phyloP scores from a whole-genome alignment of 2,329 filamentous ascomycete species.

The Aureobasidium sp. region DNA sequence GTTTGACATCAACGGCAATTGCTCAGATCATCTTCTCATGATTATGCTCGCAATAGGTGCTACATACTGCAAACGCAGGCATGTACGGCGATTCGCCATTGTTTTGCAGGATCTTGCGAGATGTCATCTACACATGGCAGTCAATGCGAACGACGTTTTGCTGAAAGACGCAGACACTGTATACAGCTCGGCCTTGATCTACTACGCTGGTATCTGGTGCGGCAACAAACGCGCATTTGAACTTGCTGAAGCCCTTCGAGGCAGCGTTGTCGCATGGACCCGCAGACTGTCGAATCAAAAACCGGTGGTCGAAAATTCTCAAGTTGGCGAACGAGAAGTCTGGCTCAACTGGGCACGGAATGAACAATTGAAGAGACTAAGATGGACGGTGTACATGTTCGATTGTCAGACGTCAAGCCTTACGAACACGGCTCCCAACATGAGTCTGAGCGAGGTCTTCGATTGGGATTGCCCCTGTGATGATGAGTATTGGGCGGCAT shows the following conservation, averaged over 20 bases:
- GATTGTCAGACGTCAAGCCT: neutral
- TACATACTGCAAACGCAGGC: neutral
- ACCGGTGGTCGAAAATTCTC: neutral
- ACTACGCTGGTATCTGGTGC: neutral
- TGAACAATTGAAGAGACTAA: neutral
- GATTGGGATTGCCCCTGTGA: neutral
- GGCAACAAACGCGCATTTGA: neutral
- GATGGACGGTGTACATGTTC: neutral
- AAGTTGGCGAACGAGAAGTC: neutral
- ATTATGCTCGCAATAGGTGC: neutral
- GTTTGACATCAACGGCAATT: neutral
- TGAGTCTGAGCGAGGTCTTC: neutral
- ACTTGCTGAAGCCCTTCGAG: neutral
- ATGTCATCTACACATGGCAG: neutral
- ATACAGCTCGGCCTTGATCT: slow-evolving; percentile 6
- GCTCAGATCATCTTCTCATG: neutral
- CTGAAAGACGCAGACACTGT: neutral
- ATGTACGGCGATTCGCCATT: neutral
- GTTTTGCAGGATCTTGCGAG: neutral
- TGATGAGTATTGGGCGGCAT: neutral
- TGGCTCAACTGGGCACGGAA: neutral
- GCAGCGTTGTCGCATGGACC: slow-evolving; percentile 19
- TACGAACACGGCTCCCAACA: neutral
- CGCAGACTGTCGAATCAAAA: neutral
- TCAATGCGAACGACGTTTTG: neutral